Evolutionary conservation across 2,329 filamentous ascomycete species (phyloP).

Genomic region (Apiospora phragmitis): DNA sequence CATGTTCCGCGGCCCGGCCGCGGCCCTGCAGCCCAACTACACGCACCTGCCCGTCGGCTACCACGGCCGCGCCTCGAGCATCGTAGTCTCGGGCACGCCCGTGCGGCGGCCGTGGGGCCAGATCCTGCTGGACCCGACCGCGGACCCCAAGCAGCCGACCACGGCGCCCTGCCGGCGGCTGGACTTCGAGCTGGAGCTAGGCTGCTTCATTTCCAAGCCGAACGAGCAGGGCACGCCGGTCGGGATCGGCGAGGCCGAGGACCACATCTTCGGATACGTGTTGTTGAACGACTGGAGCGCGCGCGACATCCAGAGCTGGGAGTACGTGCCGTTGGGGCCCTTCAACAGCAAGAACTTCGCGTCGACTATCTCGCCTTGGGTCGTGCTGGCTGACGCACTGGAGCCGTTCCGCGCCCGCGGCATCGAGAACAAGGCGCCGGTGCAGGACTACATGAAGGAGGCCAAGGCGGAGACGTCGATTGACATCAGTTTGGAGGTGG

Average conservation of each 20-base stretch:
- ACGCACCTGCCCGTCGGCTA: slow-evolving; percentile 80
- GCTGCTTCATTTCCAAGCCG: slow-evolving; percentile 67
- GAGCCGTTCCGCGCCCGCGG: slow-evolving; percentile 50
- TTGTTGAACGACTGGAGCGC: slow-evolving; percentile 89
- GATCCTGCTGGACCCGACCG: slow-evolving; percentile 64
- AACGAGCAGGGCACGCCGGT: slow-evolving; percentile 68
- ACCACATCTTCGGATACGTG: slow-evolving; percentile 76
- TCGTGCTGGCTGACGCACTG: slow-evolving; percentile 74
- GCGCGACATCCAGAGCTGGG: slow-evolving; percentile 80
- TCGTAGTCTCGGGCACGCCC: slow-evolving; percentile 73
- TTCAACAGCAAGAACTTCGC: slow-evolving; percentile 86
- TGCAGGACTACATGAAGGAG: slow-evolving; percentile 56
- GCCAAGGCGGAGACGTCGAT: slow-evolving; percentile 59
- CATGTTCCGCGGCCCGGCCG: slow-evolving; percentile 70
- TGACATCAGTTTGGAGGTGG: slow-evolving; percentile 69
- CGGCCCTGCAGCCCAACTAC: slow-evolving; percentile 80
- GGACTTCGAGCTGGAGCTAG: slow-evolving; percentile 80
- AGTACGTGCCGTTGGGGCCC: slow-evolving; percentile 79
- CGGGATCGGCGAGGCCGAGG: slow-evolving; percentile 62
- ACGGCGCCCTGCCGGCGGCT: slow-evolving; percentile 66
- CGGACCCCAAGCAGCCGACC: slow-evolving; percentile 61
- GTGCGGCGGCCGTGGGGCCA: slow-evolving; percentile 76
- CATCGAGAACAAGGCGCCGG: slow-evolving; percentile 35
- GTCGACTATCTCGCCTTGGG: slow-evolving; percentile 76
- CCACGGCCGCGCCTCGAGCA: slow-evolving; percentile 74